Percentiles rank a stretch among this genome's conserved stretches.
Evolutionary conservation across 768 basidiomycete species (phyloP).

Genomic region (Tubosaeta sp.): DNA sequence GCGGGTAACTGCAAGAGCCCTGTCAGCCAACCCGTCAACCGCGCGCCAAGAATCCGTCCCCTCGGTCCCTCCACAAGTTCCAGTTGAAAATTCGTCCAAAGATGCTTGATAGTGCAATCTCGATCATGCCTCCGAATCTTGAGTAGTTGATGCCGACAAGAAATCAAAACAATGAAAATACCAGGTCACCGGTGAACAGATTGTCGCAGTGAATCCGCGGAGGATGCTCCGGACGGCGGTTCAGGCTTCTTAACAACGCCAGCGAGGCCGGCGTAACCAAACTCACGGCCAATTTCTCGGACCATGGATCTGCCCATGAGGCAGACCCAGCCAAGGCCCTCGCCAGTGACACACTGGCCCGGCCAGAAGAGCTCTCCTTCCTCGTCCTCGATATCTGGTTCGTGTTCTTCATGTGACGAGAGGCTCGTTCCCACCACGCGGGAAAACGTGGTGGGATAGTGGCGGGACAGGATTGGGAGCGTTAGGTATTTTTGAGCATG

Average conservation of each 20-base stretch:
- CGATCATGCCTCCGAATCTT: conserved; percentile 20
- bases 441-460: conserved; percentile 73
- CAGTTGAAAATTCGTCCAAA: conserved; percentile 28
- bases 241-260: conserved; percentile 72
- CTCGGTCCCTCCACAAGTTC: conserved; percentile 13
- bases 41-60: conserved; percentile 16
- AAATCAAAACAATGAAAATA: conserved; percentile 18
- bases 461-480: conserved; percentile 61
- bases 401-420: conserved; percentile 62
- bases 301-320: conserved; percentile 85
- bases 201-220: conserved; percentile 29
- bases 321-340: conserved; percentile 85
- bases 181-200: conserved; percentile 29
- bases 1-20: conserved; percentile 8
- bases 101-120: conserved; percentile 21
- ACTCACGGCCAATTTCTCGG: conserved; percentile 70
- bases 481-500: conserved; percentile 53
- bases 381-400: conserved; percentile 80
- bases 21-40: conserved; percentile 14
- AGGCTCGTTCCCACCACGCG: conserved; percentile 67
- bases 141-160: conserved; percentile 29
- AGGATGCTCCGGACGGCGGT: conserved; percentile 29
- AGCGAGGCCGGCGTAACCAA: conserved; percentile 67
- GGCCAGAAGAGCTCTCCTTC: conserved; percentile 88
- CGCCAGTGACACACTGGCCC: conserved; percentile 63